phyloP scores from a whole-genome alignment of 352 stramenopile genomes.

The Phytopythium helicoides region DNA sequence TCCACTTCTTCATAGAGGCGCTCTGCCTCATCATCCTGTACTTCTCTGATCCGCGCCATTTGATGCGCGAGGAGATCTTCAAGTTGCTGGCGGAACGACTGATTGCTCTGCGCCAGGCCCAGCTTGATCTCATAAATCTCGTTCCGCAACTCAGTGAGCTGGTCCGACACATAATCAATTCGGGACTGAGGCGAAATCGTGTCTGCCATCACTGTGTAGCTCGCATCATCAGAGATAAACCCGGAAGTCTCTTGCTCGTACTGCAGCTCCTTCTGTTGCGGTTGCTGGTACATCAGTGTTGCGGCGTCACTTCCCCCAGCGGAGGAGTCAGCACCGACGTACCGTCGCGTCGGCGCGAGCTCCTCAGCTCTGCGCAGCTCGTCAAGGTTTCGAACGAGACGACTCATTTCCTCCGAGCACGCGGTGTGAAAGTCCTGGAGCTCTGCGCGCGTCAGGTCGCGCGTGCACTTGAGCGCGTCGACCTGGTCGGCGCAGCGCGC shows the following conservation, averaged over 20 bases:
- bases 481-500: conserved; percentile 49
- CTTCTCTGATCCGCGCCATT: conserved; percentile 41
- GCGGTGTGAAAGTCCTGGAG: conserved; percentile 39
- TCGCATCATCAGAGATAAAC: background rate
- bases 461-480: conserved; percentile 32
- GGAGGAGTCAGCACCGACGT: conserved; percentile 1
- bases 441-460: conserved; percentile 31
- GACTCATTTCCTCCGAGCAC: conserved; percentile 47
- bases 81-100: conserved; percentile 39
- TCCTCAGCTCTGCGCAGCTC: conserved; percentile 18
- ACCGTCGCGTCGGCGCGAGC: conserved; percentile 6
- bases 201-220: conserved; percentile 5
- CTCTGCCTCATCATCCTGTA: conserved; percentile 52
- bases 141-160: conserved; percentile 41
- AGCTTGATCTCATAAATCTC: conserved; percentile 61
- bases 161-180: conserved; percentile 43
- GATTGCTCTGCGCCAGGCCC: conserved; percentile 44
- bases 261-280: conserved; percentile 18
- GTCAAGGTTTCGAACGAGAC: conserved; percentile 36
- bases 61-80: conserved; percentile 48
- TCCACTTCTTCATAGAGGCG: conserved; percentile 60
- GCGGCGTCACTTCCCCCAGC: conserved; percentile 5
- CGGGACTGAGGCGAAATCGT: conserved; percentile 17
- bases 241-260: conserved; percentile 17
- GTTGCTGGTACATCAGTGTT: conserved; percentile 12